phyloP scores from a whole-genome alignment of 768 basidiomycete genomes.

The Psilocybe azurescens region DNA sequence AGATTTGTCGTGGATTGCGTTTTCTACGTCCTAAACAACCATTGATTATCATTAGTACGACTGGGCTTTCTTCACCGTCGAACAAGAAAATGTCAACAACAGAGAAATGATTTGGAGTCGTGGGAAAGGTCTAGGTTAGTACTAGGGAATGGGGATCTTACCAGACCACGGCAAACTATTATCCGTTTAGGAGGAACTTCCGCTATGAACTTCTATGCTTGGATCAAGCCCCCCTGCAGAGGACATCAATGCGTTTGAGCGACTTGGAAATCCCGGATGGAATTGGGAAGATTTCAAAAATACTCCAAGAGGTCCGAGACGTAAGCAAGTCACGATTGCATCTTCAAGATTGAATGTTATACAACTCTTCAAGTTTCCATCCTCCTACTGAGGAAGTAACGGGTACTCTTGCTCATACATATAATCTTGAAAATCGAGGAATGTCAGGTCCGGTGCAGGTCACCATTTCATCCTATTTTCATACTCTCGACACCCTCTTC shows the following conservation, averaged over 20 bases:
- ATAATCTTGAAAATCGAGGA: slow-evolving; percentile 28
- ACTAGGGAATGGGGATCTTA: neutral
- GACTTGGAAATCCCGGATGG: slow-evolving; percentile 61
- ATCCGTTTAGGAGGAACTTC: slow-evolving; percentile 45
- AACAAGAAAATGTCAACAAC: slow-evolving; percentile 32
- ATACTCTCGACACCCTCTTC: slow-evolving; percentile 30
- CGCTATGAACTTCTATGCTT: slow-evolving; percentile 45
- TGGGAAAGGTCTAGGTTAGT: slow-evolving; percentile 37
- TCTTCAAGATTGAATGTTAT: neutral
- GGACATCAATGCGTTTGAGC: slow-evolving; percentile 43
- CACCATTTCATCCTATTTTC: slow-evolving; percentile 31
- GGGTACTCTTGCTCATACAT: slow-evolving; percentile 31
- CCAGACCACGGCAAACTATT: neutral
- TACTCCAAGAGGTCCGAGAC: slow-evolving; percentile 43
- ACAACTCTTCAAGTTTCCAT: slow-evolving; percentile 28
- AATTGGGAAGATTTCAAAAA: slow-evolving; percentile 49
- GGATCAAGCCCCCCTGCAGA: slow-evolving; percentile 34
- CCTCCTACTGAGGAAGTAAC: slow-evolving; percentile 30
- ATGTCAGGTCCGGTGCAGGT: slow-evolving; percentile 33
- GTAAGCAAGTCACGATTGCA: slow-evolving; percentile 25
- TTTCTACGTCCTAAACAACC: slow-evolving; percentile 18
- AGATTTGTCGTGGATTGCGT: too few relatives aligned
- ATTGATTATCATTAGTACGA: slow-evolving; percentile 38
- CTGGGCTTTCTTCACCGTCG: slow-evolving; percentile 38
- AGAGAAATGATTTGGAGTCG: slow-evolving; percentile 31